phyloP scores from a whole-genome alignment of 352 stramenopile species.

The Globisporangium paddicum region DNA sequence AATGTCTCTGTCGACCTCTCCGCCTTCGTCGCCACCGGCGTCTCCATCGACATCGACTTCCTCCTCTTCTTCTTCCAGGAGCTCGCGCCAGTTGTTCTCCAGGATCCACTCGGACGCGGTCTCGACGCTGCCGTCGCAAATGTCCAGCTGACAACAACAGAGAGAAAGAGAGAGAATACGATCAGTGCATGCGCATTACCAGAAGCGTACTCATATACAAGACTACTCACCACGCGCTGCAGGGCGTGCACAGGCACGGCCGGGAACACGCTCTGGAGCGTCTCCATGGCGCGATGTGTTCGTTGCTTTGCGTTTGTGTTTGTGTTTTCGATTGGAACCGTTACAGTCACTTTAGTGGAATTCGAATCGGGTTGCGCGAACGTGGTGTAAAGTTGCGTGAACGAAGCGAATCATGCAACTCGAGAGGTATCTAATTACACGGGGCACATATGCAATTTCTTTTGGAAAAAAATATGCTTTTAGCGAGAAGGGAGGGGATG shows the following conservation, averaged over 20 bases:
- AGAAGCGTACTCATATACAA: background rate
- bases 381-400: too few relatives aligned
- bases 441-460: too few relatives aligned
- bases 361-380: too few relatives aligned
- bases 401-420: too few relatives aligned
- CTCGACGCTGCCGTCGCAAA: slow-evolving; percentile 49
- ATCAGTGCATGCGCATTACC: background rate
- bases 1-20: background rate
- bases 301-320: background rate
- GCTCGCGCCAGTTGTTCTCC: slow-evolving; percentile 56
- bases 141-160: slow-evolving; percentile 27
- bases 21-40: background rate
- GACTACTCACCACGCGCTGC: slow-evolving; percentile 16
- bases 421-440: too few relatives aligned
- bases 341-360: too few relatives aligned
- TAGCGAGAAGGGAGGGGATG: too few relatives aligned
- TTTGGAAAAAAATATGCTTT: too few relatives aligned
- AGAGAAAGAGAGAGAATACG: background rate
- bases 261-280: slow-evolving; percentile 37
- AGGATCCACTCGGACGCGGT: slow-evolving; percentile 51
- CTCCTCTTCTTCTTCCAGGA: slow-evolving; percentile 18
- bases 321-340: background rate
- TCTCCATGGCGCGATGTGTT: slow-evolving; percentile 44
- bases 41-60: too few relatives aligned
- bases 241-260: slow-evolving; percentile 27